Evolutionary conservation across 148 eudicot genomes (phyloP), one percentile per base, ranked within the genome.

Genomic region (Heliamphora exappendiculata): DNA sequence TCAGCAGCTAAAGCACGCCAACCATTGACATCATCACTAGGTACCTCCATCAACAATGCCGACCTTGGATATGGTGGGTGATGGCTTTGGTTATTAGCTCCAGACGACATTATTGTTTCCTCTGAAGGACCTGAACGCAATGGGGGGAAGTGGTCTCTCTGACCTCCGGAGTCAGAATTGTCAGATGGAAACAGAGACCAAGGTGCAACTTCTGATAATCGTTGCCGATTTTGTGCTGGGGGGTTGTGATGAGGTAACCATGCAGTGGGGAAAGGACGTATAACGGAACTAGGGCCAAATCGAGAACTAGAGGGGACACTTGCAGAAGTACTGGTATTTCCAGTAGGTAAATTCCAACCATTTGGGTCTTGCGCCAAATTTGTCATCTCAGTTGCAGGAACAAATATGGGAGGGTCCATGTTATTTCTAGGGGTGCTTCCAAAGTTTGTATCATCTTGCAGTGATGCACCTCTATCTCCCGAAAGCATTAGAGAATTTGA

Each of bases 121-220:
- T 88, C 90, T 34, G 83, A 78, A 74, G 67, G 76, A 55, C 72
- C 86, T 0, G 88, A 60, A 65, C 76, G 86, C 67, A 78, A 79
- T 22, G 64, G 83, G 33, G 78, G 55, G 75, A 58, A 80, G 60
- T 80, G 82, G 66, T 84, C 78, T 77, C 91, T 82, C 81, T 83
- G 90, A 66, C 75, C 83, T 34, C 84, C 87, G 72, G 82, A 69
- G 26, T 91, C 98, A 55, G 89, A 69, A 31, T 86, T 91, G 20
- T 54, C 79, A 33, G 88, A 45, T 65, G 96, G 84, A 75, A 85
- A 74, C 54, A 89, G 80, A 79, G 89, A 62, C 86, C 97, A 85
- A n/a, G 90, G 90, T 77, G 88, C 75, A 81, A 82, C 83, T 57
- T 90, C 97, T 7, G 90, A 76, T n/a, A 80, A 17, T 47, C 90